These are phyloP conservation scores for Epichloe gansuensis DNA, from an alignment of 2,329 filamentous ascomycete species.

Conservation along the genomic window DNA sequence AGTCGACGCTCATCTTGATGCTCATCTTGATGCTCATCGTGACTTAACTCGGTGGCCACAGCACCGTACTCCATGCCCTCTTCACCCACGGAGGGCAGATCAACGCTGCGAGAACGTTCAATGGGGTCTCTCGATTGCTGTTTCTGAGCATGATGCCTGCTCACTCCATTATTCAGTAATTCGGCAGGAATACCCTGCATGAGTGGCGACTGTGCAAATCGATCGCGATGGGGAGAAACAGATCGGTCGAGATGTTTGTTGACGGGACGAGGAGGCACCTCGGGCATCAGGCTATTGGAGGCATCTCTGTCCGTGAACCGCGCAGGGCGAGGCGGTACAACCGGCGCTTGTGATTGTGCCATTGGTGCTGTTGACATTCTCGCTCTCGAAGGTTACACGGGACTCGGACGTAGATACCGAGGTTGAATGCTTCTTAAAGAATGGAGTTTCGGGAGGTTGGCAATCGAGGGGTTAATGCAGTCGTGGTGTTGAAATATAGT, in stretches of 20 bases:
- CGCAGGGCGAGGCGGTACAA: conserved; percentile 44
- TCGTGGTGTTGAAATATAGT: not conserved
- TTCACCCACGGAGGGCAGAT: conserved; percentile 74
- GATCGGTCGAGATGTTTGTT: conserved; percentile 64
- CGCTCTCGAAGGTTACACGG: not conserved
- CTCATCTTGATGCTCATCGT: conserved; percentile 15
- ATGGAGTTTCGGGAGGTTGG: not conserved
- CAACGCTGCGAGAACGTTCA: conserved; percentile 62
- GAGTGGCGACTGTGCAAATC: conserved; percentile 75
- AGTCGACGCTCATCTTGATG: conserved; percentile 19
- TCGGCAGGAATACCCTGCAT: conserved; percentile 53
- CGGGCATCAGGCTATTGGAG: conserved; percentile 37
- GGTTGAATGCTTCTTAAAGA: not conserved
- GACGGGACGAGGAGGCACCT: conserved; percentile 65
- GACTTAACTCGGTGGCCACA: conserved; percentile 30
- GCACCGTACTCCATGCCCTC: conserved; percentile 81
- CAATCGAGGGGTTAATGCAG: not conserved
- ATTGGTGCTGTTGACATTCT: conserved; percentile 39
- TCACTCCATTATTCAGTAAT: conserved; percentile 23
- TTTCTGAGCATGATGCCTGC: conserved; percentile 22
- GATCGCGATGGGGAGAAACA: conserved; percentile 62
- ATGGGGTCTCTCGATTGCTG: conserved; percentile 29
- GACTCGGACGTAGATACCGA: not conserved
- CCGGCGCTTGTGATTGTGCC: conserved; percentile 35
- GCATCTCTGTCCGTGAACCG: conserved; percentile 36